Evolutionary conservation across 805 yeast species (phyloP).

Genomic region (Wickerhamiella azymoides): DNA sequence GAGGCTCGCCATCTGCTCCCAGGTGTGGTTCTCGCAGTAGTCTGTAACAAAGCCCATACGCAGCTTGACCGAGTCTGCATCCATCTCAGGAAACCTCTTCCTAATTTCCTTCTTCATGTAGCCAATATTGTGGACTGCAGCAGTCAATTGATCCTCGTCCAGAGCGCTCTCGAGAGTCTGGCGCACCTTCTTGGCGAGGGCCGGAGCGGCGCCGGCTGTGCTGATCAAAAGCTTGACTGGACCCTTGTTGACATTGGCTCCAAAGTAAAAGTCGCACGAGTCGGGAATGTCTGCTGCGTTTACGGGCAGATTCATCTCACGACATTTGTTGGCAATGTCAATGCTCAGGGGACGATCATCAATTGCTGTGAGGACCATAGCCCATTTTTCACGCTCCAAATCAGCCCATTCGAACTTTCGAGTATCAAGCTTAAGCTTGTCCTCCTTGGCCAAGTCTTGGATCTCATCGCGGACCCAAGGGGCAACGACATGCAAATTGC

Average conservation of each 20-base stretch:
- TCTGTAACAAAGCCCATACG: conserved; percentile 62
- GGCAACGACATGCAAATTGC: conserved; percentile 49
- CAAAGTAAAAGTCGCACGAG: conserved; percentile 78
- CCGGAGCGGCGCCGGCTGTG: conserved; percentile 71
- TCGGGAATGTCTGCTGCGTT: conserved; percentile 77
- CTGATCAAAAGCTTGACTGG: conserved; percentile 67
- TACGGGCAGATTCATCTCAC: conserved; percentile 38
- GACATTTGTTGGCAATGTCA: conserved; percentile 39
- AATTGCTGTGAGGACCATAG: conserved; percentile 58
- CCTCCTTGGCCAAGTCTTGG: conserved; percentile 29
- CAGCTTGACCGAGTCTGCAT: conserved; percentile 30
- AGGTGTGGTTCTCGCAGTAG: conserved; percentile 45
- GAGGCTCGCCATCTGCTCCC: conserved; percentile 44
- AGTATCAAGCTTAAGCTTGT: conserved; percentile 10
- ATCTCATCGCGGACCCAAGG: conserved; percentile 34
- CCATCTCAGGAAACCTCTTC: conserved; percentile 19
- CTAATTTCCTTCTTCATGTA: conserved; percentile 39
- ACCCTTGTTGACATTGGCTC: conserved; percentile 60
- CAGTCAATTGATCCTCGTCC: conserved; percentile 32
- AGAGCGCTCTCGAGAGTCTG: conserved; percentile 35
- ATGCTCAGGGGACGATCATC: conserved; percentile 52
- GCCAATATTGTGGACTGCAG: conserved; percentile 48
- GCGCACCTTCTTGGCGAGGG: conserved; percentile 52
- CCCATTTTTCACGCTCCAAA: conserved; percentile 32
- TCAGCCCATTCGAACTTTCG: conserved; percentile 14